These are phyloP conservation scores for Candida boleticola DNA, from an alignment of 805 yeast species.

Conservation along the genomic window DNA sequence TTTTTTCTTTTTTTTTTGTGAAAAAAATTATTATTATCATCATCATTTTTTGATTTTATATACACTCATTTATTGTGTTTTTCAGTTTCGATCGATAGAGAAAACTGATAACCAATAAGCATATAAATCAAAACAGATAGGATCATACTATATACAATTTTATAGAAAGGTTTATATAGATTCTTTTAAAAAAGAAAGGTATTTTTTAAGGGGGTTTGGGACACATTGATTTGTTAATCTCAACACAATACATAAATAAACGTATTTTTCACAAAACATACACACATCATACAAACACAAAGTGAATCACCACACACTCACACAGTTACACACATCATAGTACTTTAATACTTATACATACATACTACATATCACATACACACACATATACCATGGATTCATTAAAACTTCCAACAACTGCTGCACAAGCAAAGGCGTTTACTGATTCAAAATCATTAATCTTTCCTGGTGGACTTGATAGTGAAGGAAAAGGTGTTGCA, in stretches of 20 bases:
- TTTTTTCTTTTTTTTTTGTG: slow-evolving; percentile 8
- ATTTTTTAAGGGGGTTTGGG: slow-evolving; percentile 19
- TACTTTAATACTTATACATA: no score
- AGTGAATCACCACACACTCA: no score
- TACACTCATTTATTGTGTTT: no score
- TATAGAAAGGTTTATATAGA: background rate
- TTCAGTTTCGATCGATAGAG: no score
- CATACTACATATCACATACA: slow-evolving; percentile 3
- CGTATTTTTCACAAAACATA: slow-evolving; percentile 3
- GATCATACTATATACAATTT: background rate
- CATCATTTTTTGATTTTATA: no score
- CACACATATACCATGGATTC: slow-evolving; percentile 54
- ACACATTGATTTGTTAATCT: slow-evolving; percentile 45
- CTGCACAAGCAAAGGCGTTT: slow-evolving; percentile 72
- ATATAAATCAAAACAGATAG: background rate
- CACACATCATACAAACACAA: slow-evolving; percentile 6
- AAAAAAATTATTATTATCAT: background rate
- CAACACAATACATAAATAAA: no score
- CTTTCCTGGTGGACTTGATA: slow-evolving; percentile 53
- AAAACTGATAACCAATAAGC: slow-evolving; percentile 1
- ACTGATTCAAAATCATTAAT: slow-evolving; percentile 64
- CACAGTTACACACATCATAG: no score
- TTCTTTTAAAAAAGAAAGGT: background rate
- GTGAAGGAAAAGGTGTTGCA: slow-evolving; percentile 16
- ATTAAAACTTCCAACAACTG: slow-evolving; percentile 71